Evolutionary conservation across 108 stramenopile species (phyloP).

Genomic region (Fragilariopsis cylindrus): DNA sequence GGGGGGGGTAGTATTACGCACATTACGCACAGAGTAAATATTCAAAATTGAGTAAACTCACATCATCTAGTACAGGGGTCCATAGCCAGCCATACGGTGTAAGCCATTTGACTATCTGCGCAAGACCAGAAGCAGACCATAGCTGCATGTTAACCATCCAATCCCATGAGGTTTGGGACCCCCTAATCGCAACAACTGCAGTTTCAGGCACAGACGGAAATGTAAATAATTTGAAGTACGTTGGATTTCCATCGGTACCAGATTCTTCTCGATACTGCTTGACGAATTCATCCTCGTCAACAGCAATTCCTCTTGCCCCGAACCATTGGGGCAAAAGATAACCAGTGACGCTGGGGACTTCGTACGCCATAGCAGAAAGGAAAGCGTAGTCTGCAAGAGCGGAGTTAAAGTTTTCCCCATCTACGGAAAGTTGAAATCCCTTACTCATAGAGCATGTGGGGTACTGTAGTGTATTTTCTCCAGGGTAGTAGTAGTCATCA

Average conservation of each 20-base stretch:
- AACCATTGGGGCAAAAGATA: slow-evolving; percentile 48
- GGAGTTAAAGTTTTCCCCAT: slow-evolving; percentile 17
- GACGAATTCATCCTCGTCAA: slow-evolving; percentile 54
- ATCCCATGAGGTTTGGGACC: slow-evolving; percentile 73
- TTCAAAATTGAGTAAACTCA: not conserved
- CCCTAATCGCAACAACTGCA: slow-evolving; percentile 70
- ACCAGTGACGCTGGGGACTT: slow-evolving; percentile 36
- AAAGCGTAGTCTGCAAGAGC: slow-evolving; percentile 47
- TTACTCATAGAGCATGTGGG: slow-evolving; percentile 26
- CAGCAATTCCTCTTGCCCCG: slow-evolving; percentile 21
- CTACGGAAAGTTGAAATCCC: slow-evolving; percentile 3
- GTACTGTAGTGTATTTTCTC: slow-evolving; percentile 17
- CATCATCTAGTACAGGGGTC: slow-evolving; percentile 54
- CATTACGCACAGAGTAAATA: not conserved
- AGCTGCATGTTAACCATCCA: slow-evolving; percentile 71
- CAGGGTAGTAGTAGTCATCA: slow-evolving; percentile 24
- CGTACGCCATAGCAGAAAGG: slow-evolving; percentile 43
- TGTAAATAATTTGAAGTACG: slow-evolving; percentile 19
- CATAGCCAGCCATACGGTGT: slow-evolving; percentile 67
- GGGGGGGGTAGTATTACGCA: not conserved
- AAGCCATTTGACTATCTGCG: slow-evolving; percentile 59
- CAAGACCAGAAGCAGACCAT: slow-evolving; percentile 66
- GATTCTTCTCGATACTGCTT: slow-evolving; percentile 26
- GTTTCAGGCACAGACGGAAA: slow-evolving; percentile 5
- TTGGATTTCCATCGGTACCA: not conserved